Evolutionary conservation across 1,284 basidiomycete species (phyloP), one percentile per base, ranked within the genome.

Genomic region (Pyrrhoderma noxium): DNA sequence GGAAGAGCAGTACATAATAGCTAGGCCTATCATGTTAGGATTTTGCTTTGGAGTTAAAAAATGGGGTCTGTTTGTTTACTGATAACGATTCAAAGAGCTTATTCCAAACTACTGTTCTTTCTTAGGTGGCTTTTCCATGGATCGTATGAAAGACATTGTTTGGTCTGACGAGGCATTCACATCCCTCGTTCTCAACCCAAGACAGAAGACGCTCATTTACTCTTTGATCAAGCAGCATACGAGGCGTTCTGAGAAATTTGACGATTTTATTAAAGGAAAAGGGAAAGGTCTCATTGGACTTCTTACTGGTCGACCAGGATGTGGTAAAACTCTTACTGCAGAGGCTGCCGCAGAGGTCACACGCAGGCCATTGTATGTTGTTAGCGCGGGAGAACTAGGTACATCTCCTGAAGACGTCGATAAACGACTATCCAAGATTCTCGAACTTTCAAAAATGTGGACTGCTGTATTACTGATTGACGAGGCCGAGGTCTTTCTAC

Each of bases 401-500:
- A 80, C 76, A 0, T 64, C 60, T 1, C 75, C 80, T 1, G 56
- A 64, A 2, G 61, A 64, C 0, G 63, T 79, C 18, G 75, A 79
- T 52, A 23, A 45, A 7, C 62, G 66, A 0, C 64, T 80, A 3
- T 68, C 74, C 51, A 66, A 67, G 18, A 70, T 74, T 13, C 73
- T 76, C 55, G 69, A 39, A 2, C 14, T 48, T 11, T 13, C 47
- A 19, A 22, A 19, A 27, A 19, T 25, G 3, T 83, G 79, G 80
- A 79, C 77, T 55, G 79, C 79, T 0, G 78, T 82, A 45, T 73
- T 82, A 0, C 67, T 82, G 40, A 80, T 83, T 51, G 80, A 82
- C 57, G 80, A 83, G 64, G 76, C 76, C 8, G 76, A 76, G 60
- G 67, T 82, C 2, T 82, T 81, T 72, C 69, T 83, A n/a, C 79